These are phyloP conservation scores for Neurospora sp. DNA, from an alignment of 495 filamentous ascomycete genomes.

Conservation along the genomic window DNA sequence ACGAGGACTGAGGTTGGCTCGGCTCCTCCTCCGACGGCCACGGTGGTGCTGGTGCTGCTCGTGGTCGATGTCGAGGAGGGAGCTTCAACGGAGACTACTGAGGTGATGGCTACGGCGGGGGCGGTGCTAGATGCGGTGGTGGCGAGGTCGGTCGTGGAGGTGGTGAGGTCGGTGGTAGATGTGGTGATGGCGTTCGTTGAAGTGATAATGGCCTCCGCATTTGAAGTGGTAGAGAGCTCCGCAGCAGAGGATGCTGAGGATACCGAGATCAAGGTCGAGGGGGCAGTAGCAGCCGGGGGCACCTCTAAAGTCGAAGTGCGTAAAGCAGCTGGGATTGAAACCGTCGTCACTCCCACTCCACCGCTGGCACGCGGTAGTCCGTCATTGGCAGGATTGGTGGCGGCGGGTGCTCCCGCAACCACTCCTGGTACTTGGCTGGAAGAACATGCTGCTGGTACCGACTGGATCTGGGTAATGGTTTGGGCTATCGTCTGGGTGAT, in stretches of 20 bases:
- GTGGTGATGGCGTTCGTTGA: background rate
- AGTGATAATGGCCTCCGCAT: background rate
- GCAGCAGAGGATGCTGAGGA: background rate
- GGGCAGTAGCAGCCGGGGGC: conserved; percentile 5
- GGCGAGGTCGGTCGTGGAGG: no score
- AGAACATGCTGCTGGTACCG: background rate
- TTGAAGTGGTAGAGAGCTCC: background rate
- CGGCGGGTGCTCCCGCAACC: background rate
- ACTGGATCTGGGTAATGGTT: background rate
- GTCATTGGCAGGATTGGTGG: background rate
- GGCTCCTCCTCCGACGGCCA: background rate
- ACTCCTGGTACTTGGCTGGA: background rate
- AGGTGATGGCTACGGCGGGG: background rate
- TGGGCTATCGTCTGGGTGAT: conserved; percentile 18
- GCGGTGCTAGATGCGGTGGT: background rate
- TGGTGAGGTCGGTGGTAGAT: background rate
- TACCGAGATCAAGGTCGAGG: background rate
- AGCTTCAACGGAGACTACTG: conserved; percentile 2
- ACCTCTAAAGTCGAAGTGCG: conserved; percentile 11
- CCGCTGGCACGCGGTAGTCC: conserved; percentile 6
- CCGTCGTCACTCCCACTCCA: conserved; percentile 19
- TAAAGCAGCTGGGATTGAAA: conserved; percentile 14
- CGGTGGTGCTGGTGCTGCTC: background rate
- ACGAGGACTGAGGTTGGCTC: conserved; percentile 16
- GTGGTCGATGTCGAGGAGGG: conserved; percentile 6